phyloP scores from a whole-genome alignment of 2,329 filamentous ascomycete genomes.

The Cladosporium oxysporum region DNA sequence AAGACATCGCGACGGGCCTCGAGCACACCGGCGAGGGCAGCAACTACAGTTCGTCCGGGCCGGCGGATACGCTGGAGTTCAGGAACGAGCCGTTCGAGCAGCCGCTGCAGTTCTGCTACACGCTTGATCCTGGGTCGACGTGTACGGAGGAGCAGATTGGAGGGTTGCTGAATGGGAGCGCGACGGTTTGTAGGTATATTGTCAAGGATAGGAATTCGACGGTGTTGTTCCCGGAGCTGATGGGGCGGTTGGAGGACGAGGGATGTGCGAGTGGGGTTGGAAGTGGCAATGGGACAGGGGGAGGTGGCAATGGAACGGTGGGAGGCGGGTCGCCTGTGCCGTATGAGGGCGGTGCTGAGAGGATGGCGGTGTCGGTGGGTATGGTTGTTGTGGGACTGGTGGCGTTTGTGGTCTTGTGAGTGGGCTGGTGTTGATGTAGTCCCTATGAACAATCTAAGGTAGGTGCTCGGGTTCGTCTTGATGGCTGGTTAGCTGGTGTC shows the following conservation, averaged over 20 bases:
- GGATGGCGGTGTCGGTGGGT: neutral
- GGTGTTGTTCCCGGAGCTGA: conserved; percentile 25
- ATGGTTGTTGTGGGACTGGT: neutral
- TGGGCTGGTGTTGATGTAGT: neutral
- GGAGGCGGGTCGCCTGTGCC: neutral
- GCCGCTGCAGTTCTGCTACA: conserved; percentile 26
- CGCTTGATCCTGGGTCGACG: conserved; percentile 23
- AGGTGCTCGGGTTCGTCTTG: neutral
- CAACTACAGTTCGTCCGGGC: conserved; percentile 18
- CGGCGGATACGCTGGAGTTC: conserved; percentile 7
- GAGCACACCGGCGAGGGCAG: neutral
- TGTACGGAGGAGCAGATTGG: conserved; percentile 28
- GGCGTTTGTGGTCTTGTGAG: neutral
- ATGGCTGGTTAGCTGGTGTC: neutral
- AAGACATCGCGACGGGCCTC: conserved; percentile 47
- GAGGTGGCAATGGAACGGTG: neutral
- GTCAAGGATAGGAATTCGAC: conserved; percentile 28
- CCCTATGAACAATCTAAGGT: neutral
- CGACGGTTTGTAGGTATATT: conserved; percentile 25
- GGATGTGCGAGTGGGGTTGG: conserved; percentile 8
- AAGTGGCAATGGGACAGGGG: neutral
- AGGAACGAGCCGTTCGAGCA: conserved; percentile 22
- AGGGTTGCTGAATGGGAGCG: conserved; percentile 22
- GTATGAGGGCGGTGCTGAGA: conserved; percentile 7
- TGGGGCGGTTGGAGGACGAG: conserved; percentile 8